Evolutionary conservation across 1,139 yeast genomes (phyloP).

Genomic region (Geotrichum aggregatum): DNA sequence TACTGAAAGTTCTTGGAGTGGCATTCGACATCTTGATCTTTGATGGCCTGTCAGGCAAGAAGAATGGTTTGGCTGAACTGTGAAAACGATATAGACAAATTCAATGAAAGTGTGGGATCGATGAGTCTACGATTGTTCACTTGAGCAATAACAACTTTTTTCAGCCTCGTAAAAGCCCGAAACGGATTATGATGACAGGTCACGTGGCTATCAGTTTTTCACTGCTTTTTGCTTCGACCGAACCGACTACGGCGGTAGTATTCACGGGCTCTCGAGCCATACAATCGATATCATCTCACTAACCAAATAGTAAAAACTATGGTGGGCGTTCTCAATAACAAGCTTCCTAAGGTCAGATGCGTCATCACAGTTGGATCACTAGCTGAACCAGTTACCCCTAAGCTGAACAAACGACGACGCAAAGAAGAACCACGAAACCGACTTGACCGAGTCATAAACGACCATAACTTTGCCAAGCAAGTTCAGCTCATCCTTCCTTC

Average conservation of each 20-base stretch:
- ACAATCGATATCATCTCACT: background rate
- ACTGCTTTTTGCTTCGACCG: background rate
- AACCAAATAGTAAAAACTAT: background rate
- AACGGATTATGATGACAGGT: conserved; percentile 7
- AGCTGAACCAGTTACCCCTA: background rate
- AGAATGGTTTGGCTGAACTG: background rate
- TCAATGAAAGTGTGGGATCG: too few relatives aligned
- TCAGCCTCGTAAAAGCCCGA: background rate
- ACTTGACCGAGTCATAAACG: conserved; percentile 5
- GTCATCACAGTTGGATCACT: background rate
- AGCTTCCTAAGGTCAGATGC: conserved; percentile 5
- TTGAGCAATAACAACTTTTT: background rate
- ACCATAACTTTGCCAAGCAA: conserved; percentile 24
- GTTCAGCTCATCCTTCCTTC: conserved; percentile 13
- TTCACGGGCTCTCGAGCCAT: background rate
- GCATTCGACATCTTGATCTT: background rate
- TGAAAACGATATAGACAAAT: too few relatives aligned
- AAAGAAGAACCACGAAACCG: background rate
- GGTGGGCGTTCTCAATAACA: conserved; percentile 16
- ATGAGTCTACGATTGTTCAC: too few relatives aligned
- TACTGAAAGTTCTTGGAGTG: conserved; percentile 1
- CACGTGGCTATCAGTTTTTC: background rate
- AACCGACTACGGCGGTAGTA: too few relatives aligned
- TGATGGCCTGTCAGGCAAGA: too few relatives aligned
- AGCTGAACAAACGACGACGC: background rate